Conservation (phyloP, 768 basidiomycete species). For the Boletus bicolor region DNA sequence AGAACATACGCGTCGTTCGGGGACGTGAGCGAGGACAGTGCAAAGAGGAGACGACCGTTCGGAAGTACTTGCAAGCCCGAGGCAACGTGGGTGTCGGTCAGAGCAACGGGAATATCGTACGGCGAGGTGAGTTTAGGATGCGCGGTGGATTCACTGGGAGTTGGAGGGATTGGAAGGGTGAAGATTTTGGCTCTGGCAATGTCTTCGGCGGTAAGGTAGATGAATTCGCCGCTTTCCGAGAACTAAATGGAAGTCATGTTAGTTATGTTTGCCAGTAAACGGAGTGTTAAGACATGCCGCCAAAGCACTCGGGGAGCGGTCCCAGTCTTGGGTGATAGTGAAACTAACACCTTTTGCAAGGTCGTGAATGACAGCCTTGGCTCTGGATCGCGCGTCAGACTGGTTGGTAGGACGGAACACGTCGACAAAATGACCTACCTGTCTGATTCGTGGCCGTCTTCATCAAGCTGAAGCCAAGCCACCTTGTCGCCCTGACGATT, state of each 20-base stretch:
- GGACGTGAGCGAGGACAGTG: slow-evolving; percentile 66
- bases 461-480: slow-evolving; percentile 84
- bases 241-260: slow-evolving; percentile 45
- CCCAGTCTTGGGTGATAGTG: slow-evolving; percentile 81
- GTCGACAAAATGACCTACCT: slow-evolving; percentile 38
- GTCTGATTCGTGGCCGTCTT: slow-evolving; percentile 90
- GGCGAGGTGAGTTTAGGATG: slow-evolving; percentile 41
- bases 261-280: background rate
- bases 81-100: slow-evolving; percentile 57
- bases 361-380: slow-evolving; percentile 79
- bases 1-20: slow-evolving; percentile 81
- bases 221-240: slow-evolving; percentile 60
- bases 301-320: slow-evolving; percentile 56
- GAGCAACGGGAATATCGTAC: slow-evolving; percentile 50
- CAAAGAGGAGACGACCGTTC: slow-evolving; percentile 63
- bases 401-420: background rate
- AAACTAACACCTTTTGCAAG: slow-evolving; percentile 61
- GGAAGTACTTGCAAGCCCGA: slow-evolving; percentile 62
- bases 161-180: slow-evolving; percentile 61
- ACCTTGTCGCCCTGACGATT: slow-evolving; percentile 63
- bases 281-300: slow-evolving; percentile 6
- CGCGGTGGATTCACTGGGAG: slow-evolving; percentile 52
- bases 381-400: slow-evolving; percentile 37
- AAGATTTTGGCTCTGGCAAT: slow-evolving; percentile 75
- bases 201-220: slow-evolving; percentile 79